Percentiles rank a stretch among this genome's conserved stretches.
Evolutionary conservation across 2,329 filamentous ascomycete genomes (phyloP).

Genomic region (Lizonia empirigonia): DNA sequence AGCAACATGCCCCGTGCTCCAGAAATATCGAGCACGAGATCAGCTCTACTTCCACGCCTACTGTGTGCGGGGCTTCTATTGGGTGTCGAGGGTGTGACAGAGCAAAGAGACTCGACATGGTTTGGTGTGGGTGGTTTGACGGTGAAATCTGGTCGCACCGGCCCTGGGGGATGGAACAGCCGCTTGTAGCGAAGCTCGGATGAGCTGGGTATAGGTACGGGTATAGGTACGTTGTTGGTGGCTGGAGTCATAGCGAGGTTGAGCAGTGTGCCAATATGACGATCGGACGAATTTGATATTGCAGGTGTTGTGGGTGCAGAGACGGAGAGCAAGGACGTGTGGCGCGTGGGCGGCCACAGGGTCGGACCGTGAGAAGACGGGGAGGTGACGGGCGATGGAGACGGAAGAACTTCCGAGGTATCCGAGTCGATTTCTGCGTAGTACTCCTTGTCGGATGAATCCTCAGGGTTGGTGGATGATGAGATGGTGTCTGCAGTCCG

Average conservation of each 20-base stretch:
- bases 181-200: conserved; percentile 51
- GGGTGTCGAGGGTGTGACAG: conserved; percentile 6
- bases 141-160: conserved; percentile 22
- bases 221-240: conserved; percentile 5
- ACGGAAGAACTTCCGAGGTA: conserved; percentile 40
- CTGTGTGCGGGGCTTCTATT: conserved; percentile 20
- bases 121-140: conserved; percentile 8
- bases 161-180: conserved; percentile 46
- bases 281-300: conserved; percentile 19
- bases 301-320: conserved; percentile 39
- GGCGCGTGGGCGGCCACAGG: conserved; percentile 34
- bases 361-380: conserved; percentile 28
- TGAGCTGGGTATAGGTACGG: conserved; percentile 45
- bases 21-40: conserved; percentile 34
- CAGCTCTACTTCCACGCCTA: conserved; percentile 25
- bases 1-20: conserved; percentile 42
- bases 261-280: conserved; percentile 27
- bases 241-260: conserved; percentile 36
- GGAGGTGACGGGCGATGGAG: conserved; percentile 39
- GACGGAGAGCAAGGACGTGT: conserved; percentile 30
- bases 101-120: conserved; percentile 16
- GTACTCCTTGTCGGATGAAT: conserved; percentile 41
- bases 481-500: conserved; percentile 31
- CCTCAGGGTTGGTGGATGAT: conserved; percentile 37
- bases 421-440: conserved; percentile 41